Evolutionary conservation across 1,284 basidiomycete genomes (phyloP).

Genomic region (Sporisorium sorghi): DNA sequence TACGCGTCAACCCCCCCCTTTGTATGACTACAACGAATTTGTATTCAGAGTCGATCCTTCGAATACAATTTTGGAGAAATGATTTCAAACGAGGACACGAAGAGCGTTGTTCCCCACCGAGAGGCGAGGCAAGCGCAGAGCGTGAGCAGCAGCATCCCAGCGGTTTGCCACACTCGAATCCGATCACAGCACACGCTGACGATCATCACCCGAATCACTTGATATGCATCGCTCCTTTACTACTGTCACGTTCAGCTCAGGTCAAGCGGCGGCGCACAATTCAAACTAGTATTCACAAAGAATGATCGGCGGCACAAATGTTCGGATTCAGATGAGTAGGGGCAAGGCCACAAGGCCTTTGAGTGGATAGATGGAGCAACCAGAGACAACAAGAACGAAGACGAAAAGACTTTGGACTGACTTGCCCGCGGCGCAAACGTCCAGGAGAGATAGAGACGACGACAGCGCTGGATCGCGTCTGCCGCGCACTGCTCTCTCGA

Average conservation of each 20-base stretch:
- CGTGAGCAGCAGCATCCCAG: no score
- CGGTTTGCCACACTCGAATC: slow-evolving; percentile 1
- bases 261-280: neutral
- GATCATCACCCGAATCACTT: no score
- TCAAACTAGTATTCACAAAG: no score
- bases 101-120: neutral
- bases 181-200: no score
- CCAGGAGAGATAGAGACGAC: slow-evolving; percentile 13
- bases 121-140: neutral
- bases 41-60: neutral
- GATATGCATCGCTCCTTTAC: neutral
- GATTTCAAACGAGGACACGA: neutral
- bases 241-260: neutral
- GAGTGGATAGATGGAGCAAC: neutral
- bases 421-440: slow-evolving; percentile 30
- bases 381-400: neutral
- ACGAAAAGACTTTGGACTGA: neutral
- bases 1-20: slow-evolving; percentile 21
- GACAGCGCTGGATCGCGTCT: slow-evolving; percentile 1
- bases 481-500: slow-evolving; percentile 9
- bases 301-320: neutral
- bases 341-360: neutral
- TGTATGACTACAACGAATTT: neutral
- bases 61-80: neutral
- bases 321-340: neutral